phyloP scores from a whole-genome alignment of 1,284 basidiomycete species.

The Phaffia rhodozyma region DNA sequence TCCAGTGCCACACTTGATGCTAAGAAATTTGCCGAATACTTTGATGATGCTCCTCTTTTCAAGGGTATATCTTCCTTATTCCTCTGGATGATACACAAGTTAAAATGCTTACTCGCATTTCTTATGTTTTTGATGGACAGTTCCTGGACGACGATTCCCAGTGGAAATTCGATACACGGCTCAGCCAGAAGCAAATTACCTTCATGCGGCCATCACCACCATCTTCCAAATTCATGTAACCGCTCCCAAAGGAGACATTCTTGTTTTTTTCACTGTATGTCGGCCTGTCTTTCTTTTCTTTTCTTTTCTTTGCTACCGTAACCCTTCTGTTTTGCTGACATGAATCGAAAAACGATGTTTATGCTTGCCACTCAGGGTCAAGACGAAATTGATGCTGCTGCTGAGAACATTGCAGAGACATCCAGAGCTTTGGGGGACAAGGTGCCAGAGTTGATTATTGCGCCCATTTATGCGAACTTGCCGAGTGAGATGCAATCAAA shows the following conservation, averaged over 20 bases:
- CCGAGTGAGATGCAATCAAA: conserved; percentile 99
- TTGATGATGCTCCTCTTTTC: conserved; percentile 86
- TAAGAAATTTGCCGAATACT: conserved; percentile 91
- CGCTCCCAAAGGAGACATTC: conserved; percentile 93
- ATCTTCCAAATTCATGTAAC: conserved; percentile 99
- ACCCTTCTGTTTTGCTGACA: neutral
- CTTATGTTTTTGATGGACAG: conserved; percentile 36
- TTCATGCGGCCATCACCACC: conserved; percentile 96
- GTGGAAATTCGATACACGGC: conserved; percentile 98
- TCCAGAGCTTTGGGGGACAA: conserved; percentile 90
- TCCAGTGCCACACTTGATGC: conserved; percentile 96
- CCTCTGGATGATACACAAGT: neutral
- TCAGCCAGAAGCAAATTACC: conserved; percentile 94
- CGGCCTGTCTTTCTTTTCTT: neutral
- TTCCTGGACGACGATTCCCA: conserved; percentile 92
- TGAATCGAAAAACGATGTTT: neutral
- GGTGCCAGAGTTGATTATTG: conserved; percentile 84
- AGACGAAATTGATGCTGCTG: conserved; percentile 96
- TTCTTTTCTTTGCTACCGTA: conserved; percentile 2
- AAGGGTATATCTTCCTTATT: conserved; percentile 47
- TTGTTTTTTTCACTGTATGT: conserved; percentile 85
- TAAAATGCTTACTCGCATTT: neutral
- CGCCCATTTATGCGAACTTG: conserved; percentile 95
- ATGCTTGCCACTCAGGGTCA: conserved; percentile 53
- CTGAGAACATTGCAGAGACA: conserved; percentile 91